Evolutionary conservation across 2,329 filamentous ascomycete genomes (phyloP), one percentile per base, ranked within the genome.

Genomic region (Trichoderma endophyticum): DNA sequence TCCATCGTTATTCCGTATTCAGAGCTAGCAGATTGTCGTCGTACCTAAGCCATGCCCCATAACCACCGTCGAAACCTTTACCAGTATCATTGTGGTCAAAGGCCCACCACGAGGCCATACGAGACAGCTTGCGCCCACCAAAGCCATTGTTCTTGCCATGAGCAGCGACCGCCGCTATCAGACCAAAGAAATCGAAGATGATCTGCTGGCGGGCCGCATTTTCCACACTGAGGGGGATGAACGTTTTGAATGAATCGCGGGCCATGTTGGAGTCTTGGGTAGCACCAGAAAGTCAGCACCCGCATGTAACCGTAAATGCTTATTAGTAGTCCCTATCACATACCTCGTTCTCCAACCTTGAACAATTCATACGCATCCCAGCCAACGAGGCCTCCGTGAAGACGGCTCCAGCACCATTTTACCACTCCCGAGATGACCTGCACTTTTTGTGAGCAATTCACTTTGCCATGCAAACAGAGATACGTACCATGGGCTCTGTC

Each of bases 301-400:
- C 28, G 26, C 21, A 26, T 21, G 36, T 39, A 36, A 24, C 51
- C 59, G 28, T 24, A 39, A 43, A 24, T 12, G 61, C 34, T 32
- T 39, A 14, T 15, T 32, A 34, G 51, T 24, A 56, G 36, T 39
- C 28, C 48, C 8, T 28, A 39, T 18, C 54, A 71, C 82, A 63
- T 88, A 97, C 94, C 94, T 85, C 92, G 89, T 84, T 99, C 96
- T 79, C 96, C 96, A 75, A 97, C 91, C 78, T 93, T 94, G 86
- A 99, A 99, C 26, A 97, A 88, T 80, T 98, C 95, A 79, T 99
- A 99, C 56, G 94, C 94, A 78, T 98, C 94, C 96, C 96, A 98
- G 72, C 94, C 94, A 43, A 99, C 95, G 15, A 99, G 91, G 78
- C 96, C 96, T 72, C 94, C 94, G 56, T 92, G 90, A 65, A 99